Evolutionary conservation across 331 rosid genomes (phyloP).

Genomic region (Stylosanthes scabra): DNA sequence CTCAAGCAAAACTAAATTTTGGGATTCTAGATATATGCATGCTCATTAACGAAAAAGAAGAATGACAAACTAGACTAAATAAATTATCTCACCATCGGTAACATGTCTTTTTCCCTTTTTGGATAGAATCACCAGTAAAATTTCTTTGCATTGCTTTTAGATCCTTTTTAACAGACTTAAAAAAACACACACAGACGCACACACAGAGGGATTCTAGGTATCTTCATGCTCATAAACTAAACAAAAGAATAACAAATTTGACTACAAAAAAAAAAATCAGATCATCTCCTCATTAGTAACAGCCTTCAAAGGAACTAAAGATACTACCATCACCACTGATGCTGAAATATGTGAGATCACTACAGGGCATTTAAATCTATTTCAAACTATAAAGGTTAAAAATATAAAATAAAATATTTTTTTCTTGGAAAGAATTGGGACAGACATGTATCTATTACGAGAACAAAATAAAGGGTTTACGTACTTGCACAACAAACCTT

Average conservation of each 20-base stretch:
- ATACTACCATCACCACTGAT: constrained; percentile 11
- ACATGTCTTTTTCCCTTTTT: neutral
- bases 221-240: constrained; percentile 37
- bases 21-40: constrained; percentile 32
- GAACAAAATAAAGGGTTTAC: neutral
- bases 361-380: constrained; percentile 2
- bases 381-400: neutral
- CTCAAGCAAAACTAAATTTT: constrained; percentile 48
- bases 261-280: neutral
- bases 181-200: too few relatives aligned
- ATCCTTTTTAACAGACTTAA: too few relatives aligned
- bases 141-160: too few relatives aligned
- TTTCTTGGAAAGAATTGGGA: neutral
- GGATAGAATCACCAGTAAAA: too few relatives aligned
- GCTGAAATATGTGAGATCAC: constrained; percentile 8
- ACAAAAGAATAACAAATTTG: constrained; percentile 33
- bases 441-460: neutral
- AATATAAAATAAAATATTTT: constrained; percentile 6
- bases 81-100: constrained; percentile 21
- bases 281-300: neutral
- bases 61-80: constrained; percentile 19
- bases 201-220: constrained; percentile 30
- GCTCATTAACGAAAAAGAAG: constrained; percentile 38
- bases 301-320: constrained; percentile 6
- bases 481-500: constrained; percentile 8